These are phyloP conservation scores for Leucocoprinus sp. DNA, from an alignment of 768 basidiomycete species.

Conservation along the genomic window DNA sequence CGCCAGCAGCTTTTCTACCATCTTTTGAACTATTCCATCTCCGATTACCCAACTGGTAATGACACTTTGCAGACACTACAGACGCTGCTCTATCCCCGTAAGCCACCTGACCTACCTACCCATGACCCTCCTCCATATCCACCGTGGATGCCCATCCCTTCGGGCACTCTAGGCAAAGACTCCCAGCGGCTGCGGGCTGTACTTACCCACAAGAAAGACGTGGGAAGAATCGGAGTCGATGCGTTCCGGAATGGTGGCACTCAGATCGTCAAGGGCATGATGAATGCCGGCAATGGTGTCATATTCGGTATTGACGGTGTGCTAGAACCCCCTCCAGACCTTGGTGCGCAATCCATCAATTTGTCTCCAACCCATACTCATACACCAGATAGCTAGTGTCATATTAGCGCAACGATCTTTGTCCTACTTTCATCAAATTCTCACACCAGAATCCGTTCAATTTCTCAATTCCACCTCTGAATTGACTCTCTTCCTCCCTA, in stretches of 20 bases:
- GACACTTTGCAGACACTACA: conserved; percentile 33
- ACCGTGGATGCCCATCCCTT: conserved; percentile 81
- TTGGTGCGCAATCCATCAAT: conserved; percentile 43
- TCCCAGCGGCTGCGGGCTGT: conserved; percentile 74
- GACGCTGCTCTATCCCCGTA: conserved; percentile 70
- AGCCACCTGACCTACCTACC: conserved; percentile 50
- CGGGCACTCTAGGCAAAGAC: conserved; percentile 71
- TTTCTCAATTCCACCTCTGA: conserved; percentile 60
- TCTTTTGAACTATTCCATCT: conserved; percentile 73
- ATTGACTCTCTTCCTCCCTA: conserved; percentile 84
- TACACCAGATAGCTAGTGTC: conserved; percentile 41
- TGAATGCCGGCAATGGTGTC: conserved; percentile 66
- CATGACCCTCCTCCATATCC: conserved; percentile 63
- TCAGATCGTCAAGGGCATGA: conserved; percentile 47
- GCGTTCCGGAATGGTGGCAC: conserved; percentile 72
- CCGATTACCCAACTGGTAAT: conserved; percentile 30
- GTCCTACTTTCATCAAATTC: conserved; percentile 67
- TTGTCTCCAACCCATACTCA: conserved; percentile 3
- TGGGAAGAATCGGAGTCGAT: conserved; percentile 63
- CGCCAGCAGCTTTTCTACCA: conserved; percentile 94
- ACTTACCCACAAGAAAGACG: conserved; percentile 36
- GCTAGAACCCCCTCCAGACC: conserved; percentile 61
- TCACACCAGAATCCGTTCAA: conserved; percentile 48
- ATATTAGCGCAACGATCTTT: conserved; percentile 51
- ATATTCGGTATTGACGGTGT: conserved; percentile 70